These are phyloP conservation scores for Hortiboletus campestris DNA, from an alignment of 768 basidiomycete genomes.

Conservation along the genomic window DNA sequence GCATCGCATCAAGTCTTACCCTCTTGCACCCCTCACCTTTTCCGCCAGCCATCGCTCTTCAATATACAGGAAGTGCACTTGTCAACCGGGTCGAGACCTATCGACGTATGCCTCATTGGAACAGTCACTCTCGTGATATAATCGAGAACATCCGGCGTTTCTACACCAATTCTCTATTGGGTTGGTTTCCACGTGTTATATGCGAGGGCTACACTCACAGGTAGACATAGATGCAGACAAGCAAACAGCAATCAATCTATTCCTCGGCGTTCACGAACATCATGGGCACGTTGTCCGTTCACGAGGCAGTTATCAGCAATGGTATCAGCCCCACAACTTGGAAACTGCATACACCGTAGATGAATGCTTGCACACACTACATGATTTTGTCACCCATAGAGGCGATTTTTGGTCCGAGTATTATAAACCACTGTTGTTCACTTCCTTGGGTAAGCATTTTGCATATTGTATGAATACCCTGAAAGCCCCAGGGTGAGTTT, in stretches of 20 bases:
- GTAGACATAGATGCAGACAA: conserved; percentile 81
- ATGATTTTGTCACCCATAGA: conserved; percentile 54
- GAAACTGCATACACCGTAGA: conserved; percentile 63
- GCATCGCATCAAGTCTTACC: conserved; percentile 24
- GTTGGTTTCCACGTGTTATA: conserved; percentile 35
- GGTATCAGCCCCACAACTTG: conserved; percentile 77
- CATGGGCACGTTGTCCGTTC: conserved; percentile 49
- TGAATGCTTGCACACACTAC: conserved; percentile 61
- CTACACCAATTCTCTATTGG: conserved; percentile 91
- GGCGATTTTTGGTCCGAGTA: conserved; percentile 89
- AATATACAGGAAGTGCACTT: conserved; percentile 95
- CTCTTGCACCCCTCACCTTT: neutral
- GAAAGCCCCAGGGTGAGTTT: conserved; percentile 72
- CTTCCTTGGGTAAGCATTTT: conserved; percentile 83
- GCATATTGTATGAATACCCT: conserved; percentile 91
- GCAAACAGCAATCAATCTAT: conserved; percentile 96
- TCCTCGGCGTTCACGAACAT: conserved; percentile 72
- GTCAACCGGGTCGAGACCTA: conserved; percentile 97
- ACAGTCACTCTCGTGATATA: conserved; percentile 93
- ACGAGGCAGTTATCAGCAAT: conserved; percentile 76
- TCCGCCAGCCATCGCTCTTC: conserved; percentile 78
- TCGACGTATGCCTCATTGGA: conserved; percentile 94
- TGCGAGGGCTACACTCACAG: neutral
- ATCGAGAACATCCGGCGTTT: conserved; percentile 94
- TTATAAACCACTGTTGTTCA: conserved; percentile 82